Base-by-base conservation (phyloP, 176 grass and related monocot species). In the Rhynchospora breviuscula region DNA sequence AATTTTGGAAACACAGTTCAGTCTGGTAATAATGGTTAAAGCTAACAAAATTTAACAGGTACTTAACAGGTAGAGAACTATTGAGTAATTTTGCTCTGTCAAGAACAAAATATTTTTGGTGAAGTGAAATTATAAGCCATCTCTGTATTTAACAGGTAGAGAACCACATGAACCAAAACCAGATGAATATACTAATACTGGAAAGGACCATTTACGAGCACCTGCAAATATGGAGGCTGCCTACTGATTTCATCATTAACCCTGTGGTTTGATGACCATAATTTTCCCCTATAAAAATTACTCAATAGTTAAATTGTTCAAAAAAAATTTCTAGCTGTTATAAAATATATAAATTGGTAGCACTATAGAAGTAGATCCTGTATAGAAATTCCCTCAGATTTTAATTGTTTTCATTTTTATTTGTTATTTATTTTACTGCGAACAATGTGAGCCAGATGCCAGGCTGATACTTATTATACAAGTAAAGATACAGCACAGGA, bases 1-100 rank as follows among this genome's bases (percentile, higher is more conserved):
- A 35, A 47, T 71, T 47, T 71, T 71, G 43, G 25, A 66, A 66
- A 66, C 67, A 71, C 17, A 68, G 33, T 68, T 68, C 67, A 46
- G 13, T 47, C 46, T 71, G 63, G 67, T 44, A 71, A 47, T 71
- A 13, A 3, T 13, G 31, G 66, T 18, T 12, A 12, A 17, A 21
- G 18, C 67, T 46, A 71, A 71, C n/a, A n/a, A n/a, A n/a, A n/a
- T n/a, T n/a, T n/a, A n/a, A n/a, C n/a, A n/a, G n/a, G n/a, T n/a
- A n/a, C n/a, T n/a, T n/a, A n/a, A n/a, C n/a, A n/a, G n/a, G n/a
- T n/a, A n/a, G n/a, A n/a, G n/a, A n/a, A n/a, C n/a, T n/a, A n/a
- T n/a, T n/a, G n/a, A n/a, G n/a, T n/a, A n/a, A n/a, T n/a, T 47
- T 7, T 71, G 7, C 46, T 70, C 13, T 71, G 22, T 71, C 15